These are phyloP conservation scores for Fusarium sp. DNA, from an alignment of 2,329 filamentous ascomycete species.

Conservation along the genomic window DNA sequence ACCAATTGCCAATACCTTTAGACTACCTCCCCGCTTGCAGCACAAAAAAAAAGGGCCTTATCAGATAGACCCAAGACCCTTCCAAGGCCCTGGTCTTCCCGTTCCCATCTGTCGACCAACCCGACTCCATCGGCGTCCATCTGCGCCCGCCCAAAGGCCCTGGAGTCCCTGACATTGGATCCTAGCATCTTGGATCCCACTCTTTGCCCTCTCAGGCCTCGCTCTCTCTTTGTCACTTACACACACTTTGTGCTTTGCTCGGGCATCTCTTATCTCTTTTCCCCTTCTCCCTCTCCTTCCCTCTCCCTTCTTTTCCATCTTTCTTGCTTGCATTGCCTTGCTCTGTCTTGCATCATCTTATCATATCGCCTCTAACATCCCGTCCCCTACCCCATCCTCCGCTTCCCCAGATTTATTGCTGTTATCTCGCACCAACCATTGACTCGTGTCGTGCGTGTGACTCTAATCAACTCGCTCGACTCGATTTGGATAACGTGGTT, in stretches of 20 bases:
- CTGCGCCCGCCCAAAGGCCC: slow-evolving; percentile 44
- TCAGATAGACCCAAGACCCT: slow-evolving; percentile 45
- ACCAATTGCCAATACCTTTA: slow-evolving; percentile 16
- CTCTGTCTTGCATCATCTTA: slow-evolving; percentile 6
- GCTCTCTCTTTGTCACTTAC: slow-evolving; percentile 43
- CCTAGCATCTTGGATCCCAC: slow-evolving; percentile 50
- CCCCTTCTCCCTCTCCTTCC: slow-evolving; percentile 24
- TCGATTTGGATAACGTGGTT: slow-evolving; percentile 50
- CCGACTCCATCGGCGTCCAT: slow-evolving; percentile 49
- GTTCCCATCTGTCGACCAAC: slow-evolving; percentile 23
- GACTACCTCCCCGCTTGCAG: slow-evolving; percentile 45
- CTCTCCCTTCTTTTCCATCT: slow-evolving; percentile 18
- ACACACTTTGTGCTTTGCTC: slow-evolving; percentile 28
- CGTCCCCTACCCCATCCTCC: slow-evolving; percentile 19
- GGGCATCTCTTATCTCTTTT: slow-evolving; percentile 47
- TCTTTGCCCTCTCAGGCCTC: slow-evolving; percentile 40
- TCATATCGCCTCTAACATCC: slow-evolving; percentile 24
- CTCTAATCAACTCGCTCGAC: slow-evolving; percentile 33
- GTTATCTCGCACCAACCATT: slow-evolving; percentile 50
- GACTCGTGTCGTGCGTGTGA: slow-evolving; percentile 32
- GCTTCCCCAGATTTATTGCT: slow-evolving; percentile 47
- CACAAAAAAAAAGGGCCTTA: slow-evolving; percentile 39
- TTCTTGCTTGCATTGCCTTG: slow-evolving; percentile 32
- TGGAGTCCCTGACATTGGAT: slow-evolving; percentile 44
- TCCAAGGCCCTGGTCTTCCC: neutral